Percentiles rank a stretch among this genome's conserved stretches.
phyloP scores from a whole-genome alignment of 352 stramenopile genomes.

The Phytophthora melonis region DNA sequence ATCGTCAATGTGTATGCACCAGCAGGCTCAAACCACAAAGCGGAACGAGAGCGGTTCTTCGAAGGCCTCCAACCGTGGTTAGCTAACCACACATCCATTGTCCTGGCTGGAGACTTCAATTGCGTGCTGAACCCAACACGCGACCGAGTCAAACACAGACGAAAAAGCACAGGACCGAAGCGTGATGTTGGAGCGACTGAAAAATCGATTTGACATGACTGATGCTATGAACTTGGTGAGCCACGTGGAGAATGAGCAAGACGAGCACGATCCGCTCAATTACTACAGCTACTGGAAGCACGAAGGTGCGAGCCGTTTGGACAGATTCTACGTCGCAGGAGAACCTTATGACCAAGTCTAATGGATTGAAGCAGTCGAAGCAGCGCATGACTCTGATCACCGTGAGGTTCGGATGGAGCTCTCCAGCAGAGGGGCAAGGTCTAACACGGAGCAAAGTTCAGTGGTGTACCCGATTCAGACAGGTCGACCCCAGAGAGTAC shows the following conservation, averaged over 20 bases:
- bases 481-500: background rate
- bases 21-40: background rate
- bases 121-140: background rate
- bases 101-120: background rate
- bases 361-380: background rate
- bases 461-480: background rate
- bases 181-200: background rate
- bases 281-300: background rate
- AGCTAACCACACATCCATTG: background rate
- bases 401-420: background rate
- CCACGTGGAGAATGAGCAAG: background rate
- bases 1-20: slow-evolving; percentile 4
- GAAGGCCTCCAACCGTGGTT: background rate
- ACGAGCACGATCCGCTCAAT: background rate
- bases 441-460: too few species aligned
- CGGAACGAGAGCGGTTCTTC: slow-evolving; percentile 1
- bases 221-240: background rate
- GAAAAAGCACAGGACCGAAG: background rate
- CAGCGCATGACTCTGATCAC: background rate
- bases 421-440: background rate
- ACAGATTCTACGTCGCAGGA: background rate
- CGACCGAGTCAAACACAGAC: background rate
- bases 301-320: background rate
- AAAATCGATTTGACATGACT: background rate
- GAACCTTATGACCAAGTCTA: background rate